Evolutionary conservation across 2,329 filamentous ascomycete genomes (phyloP), one percentile per base, ranked within the genome.

Genomic region (Colletotrichum costaricense): DNA sequence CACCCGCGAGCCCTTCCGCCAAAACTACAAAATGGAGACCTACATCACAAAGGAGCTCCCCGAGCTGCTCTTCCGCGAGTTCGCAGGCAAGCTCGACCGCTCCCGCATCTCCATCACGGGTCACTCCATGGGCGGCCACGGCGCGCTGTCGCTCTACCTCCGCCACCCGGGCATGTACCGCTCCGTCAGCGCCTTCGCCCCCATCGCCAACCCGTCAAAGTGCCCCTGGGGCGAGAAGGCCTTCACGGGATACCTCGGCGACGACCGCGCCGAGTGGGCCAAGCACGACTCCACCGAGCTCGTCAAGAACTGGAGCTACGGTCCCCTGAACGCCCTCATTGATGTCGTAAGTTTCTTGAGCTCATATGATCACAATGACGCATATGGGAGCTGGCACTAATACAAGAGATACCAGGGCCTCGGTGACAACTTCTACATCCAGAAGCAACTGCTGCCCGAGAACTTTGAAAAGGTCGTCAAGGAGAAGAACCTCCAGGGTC

Each of bases 171-270:
- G 94, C 75, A 91, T 90, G 86, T 99, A 97, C 88, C 93, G 93
- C 86, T 94, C 92, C 76, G 95, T 97, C 70, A 95, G 93, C 75
- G 96, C 96, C 1, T 97, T 97, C 80, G 94, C 97, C 62, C 96
- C 96, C 24, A 97, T 98, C 79, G 84, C 92, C 63, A 98, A 98
- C 86, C 97, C 96, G 1, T 88, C 88, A 74, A 91, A 92, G 77
- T 97, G 94, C 79, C 94, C 94, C 1, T 99, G 97, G 97, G 97
- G 97, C 35, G 89, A 97, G 83, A 99, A 99, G 89, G 97, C 97
- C 0, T 98, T 99, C 82, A 85, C 85, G 33, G 96, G 97, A 6
- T 99, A 99, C 86, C 90, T 99, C 58, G 96, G 97, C 22, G 90
- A 89, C 19, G 89, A 95, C 75, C 88, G 90, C 79, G 89, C 91